Evolutionary conservation across 495 filamentous ascomycete genomes (phyloP), one percentile per base, ranked within the genome.

Genomic region (Aspergillus wentii): DNA sequence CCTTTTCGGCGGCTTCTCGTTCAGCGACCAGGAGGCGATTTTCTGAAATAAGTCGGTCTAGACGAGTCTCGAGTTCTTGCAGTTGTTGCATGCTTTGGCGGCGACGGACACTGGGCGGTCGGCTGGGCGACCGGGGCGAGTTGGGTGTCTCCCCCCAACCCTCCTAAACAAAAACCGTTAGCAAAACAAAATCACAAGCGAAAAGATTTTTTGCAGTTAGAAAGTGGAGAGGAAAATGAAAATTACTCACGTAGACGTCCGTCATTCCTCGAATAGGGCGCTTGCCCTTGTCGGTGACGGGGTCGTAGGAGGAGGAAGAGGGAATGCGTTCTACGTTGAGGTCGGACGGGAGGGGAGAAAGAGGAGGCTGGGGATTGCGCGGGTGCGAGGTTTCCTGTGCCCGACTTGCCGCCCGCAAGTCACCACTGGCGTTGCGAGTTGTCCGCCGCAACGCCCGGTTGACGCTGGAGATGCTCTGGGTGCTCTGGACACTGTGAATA

Each of bases 41-140:
- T 51, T 94, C 88, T 0, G 85, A 78, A 27, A 81, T 68, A 33
- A 95, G 67, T 56, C 88, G 83, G 44, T 94, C 88, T 46, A 95
- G 72, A 52, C 72, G 75, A 21, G 72, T 54, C 51, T 86, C 78
- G 28, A 97, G 77, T 39, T 97, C 89, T 57, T 69, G 63, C 30
- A 94, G 74, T 34, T 97, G 80, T 65, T 96, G 92, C 83, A 95
- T 86, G 72, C 89, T 96, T 62, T 92, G 92, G 44, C 88, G 85
- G 55, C 88, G 87, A 43, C 90, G 88, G 72, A 94, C 83, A 73
- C 88, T 96, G 61, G 90, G 88, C 57, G 91, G 91, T 61, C 94
- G 85, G 48, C 88, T 94, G 35, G 92, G 92, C 49, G 94, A 97
- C 57, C 82, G 82, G 50, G 91, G 89, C 54, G 88, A 94, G 48